These are phyloP conservation scores for Fusarium heterosporum DNA, from an alignment of 2,329 filamentous ascomycete species.

Conservation along the genomic window DNA sequence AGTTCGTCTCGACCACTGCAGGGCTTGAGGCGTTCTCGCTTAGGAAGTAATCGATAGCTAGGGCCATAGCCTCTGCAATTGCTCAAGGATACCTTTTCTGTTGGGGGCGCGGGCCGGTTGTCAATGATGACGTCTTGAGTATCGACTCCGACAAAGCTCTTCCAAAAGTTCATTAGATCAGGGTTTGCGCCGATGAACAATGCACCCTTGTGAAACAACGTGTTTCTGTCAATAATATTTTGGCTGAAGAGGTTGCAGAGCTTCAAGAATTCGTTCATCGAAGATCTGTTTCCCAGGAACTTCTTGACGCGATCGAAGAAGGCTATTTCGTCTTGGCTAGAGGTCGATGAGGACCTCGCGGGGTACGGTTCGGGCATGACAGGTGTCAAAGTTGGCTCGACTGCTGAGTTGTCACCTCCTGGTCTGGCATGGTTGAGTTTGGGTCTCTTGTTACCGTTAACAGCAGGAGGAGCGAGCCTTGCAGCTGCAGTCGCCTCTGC, in stretches of 20 bases:
- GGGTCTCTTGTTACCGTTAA: constrained; percentile 69
- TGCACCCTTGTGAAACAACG: constrained; percentile 83
- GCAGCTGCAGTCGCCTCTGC: constrained; percentile 57
- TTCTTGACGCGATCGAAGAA: constrained; percentile 99
- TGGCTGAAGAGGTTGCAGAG: constrained; percentile 95
- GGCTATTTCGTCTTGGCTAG: constrained; percentile 84
- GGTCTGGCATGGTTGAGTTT: constrained; percentile 79
- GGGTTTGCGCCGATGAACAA: constrained; percentile 88
- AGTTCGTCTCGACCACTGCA: constrained; percentile 96
- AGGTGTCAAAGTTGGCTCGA: constrained; percentile 90
- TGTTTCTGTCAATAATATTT: constrained; percentile 87
- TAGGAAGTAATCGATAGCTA: constrained; percentile 92
- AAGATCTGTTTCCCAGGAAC: constrained; percentile 89
- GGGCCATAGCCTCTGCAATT: constrained; percentile 96
- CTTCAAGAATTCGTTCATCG: constrained; percentile 96
- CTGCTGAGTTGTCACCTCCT: constrained; percentile 67
- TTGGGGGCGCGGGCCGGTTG: constrained; percentile 79
- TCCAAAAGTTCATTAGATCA: constrained; percentile 91
- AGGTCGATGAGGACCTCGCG: constrained; percentile 77
- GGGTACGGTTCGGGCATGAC: constrained; percentile 88
- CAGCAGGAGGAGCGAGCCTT: constrained; percentile 48
- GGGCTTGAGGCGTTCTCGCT: constrained; percentile 87
- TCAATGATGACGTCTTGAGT: constrained; percentile 82
- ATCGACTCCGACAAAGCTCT: constrained; percentile 82
- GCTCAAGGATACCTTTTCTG: constrained; percentile 87